Evolutionary conservation across 2,329 filamentous ascomycete genomes (phyloP), one percentile per base, ranked within the genome.

Genomic region (Penicillium sp.): DNA sequence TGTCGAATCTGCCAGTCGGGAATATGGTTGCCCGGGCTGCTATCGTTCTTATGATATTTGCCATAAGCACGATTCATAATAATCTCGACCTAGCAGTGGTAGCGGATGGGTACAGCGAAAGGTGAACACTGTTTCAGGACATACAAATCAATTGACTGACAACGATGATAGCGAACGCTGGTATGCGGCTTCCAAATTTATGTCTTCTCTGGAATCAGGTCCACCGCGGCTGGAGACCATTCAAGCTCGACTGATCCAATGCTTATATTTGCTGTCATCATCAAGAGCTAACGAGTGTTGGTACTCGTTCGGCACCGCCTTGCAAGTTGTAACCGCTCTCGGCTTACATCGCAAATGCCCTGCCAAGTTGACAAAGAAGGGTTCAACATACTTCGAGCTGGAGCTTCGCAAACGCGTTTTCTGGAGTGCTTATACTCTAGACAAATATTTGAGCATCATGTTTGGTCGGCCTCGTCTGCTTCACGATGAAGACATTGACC

Each of bases 401-500:
- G 78, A 84, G 49, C 77, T 78, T 34, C 72, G 77, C 1, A 77
- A 77, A 46, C 69, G 81, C 6, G 74, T 80, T 0, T 84, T 86
- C 42, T 84, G 81, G 81, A 76, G 75, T 3, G 75, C 78, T 0
- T 85, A 84, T 55, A 78, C 76, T 0, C 64, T 84, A 1, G 81
- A 85, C 57, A 81, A 78, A 41, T 84, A 84, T 46, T 66, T 85
- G 1, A 78, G 79, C 20, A 78, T 82, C n/a, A 77, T 82, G 14
- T 75, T 84, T 24, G 81, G 81, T 0, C 70, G 81, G 5, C 81
- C 81, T 1, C 64, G 78, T 6, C 72, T 81, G 11, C 78, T 82
- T 22, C 80, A 81, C 40, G 80, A 84, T 36, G 78, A 82, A 27
- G 79, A 84, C 41, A 80, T 82, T 39, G 80, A 84, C 42, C 80